A percentile compares a stretch with the other conserved stretches of the same genome.
Conservation (phyloP, 2,329 filamentous ascomycete species). For the Fusarium miscanthi region DNA sequence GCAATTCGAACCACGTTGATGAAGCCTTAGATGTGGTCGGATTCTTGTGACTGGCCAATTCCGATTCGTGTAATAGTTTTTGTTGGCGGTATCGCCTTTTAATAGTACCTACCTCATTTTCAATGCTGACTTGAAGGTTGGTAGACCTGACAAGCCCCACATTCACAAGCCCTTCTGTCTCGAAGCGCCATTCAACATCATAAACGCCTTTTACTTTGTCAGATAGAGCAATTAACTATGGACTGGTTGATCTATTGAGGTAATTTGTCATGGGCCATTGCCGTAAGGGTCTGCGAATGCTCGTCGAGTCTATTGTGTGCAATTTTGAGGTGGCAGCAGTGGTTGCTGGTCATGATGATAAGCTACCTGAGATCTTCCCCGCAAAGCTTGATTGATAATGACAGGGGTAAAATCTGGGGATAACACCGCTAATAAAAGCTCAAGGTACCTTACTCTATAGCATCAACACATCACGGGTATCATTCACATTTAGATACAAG, state of each 20-base stretch:
- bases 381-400: slow-evolving; percentile 17
- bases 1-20: slow-evolving; percentile 65
- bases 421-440: neutral
- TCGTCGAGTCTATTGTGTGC: neutral
- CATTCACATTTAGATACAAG: neutral
- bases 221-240: neutral
- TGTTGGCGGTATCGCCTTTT: neutral
- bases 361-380: slow-evolving; percentile 9
- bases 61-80: neutral
- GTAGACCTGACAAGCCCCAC: neutral
- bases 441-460: neutral
- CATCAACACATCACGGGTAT: neutral
- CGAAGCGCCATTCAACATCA: neutral
- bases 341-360: neutral
- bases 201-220: slow-evolving; percentile 2
- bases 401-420: slow-evolving; percentile 24
- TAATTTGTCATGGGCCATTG: neutral
- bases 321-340: neutral
- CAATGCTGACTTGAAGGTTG: neutral
- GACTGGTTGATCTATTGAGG: neutral
- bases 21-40: neutral
- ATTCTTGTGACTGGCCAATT: neutral
- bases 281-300: no score
- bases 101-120: neutral
- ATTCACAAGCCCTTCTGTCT: neutral